These are phyloP conservation scores for Phytophthora colocasiae DNA, from an alignment of 352 stramenopile genomes.

Conservation along the genomic window DNA sequence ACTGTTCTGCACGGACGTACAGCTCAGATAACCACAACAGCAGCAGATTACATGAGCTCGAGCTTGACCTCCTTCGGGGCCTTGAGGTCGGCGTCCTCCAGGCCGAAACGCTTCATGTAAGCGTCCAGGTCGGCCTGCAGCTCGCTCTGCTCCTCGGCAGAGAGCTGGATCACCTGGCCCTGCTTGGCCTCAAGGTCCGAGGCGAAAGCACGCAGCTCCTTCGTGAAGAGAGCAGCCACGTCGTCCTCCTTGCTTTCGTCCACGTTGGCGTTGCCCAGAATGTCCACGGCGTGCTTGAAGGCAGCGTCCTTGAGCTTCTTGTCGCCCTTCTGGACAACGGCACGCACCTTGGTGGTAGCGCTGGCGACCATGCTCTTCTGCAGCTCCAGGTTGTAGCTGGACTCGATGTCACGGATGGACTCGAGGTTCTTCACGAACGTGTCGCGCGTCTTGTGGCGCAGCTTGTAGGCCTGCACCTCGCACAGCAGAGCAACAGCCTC, in stretches of 20 bases:
- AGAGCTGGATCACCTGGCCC: conserved; percentile 79
- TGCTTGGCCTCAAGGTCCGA: conserved; percentile 80
- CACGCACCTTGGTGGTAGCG: conserved; percentile 79
- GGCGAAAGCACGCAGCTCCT: conserved; percentile 85
- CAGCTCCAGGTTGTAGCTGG: conserved; percentile 83
- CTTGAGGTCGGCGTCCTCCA: conserved; percentile 84
- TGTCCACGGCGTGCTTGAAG: conserved; percentile 88
- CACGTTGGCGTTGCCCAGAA: conserved; percentile 68
- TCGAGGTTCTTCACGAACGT: conserved; percentile 90
- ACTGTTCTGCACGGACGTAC: conserved; percentile 17
- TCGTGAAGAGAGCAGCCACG: conserved; percentile 81
- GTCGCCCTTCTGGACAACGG: conserved; percentile 78
- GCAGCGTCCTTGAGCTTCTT: conserved; percentile 86
- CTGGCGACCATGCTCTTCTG: conserved; percentile 84
- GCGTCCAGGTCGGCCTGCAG: conserved; percentile 85
- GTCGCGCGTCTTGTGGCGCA: conserved; percentile 89
- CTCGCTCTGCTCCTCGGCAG: conserved; percentile 79
- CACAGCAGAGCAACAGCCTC: conserved; percentile 84
- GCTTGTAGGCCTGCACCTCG: conserved; percentile 85
- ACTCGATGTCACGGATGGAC: conserved; percentile 84
- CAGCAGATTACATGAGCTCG: conserved; percentile 78
- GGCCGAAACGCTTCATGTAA: conserved; percentile 88
- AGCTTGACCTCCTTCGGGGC: conserved; percentile 87
- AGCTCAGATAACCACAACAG: conserved; percentile 13
- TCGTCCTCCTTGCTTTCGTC: conserved; percentile 88